Percentiles rank a stretch among this genome's conserved stretches.
Conservation (phyloP, 805 yeast species). For the Clavispora carvajalis region DNA sequence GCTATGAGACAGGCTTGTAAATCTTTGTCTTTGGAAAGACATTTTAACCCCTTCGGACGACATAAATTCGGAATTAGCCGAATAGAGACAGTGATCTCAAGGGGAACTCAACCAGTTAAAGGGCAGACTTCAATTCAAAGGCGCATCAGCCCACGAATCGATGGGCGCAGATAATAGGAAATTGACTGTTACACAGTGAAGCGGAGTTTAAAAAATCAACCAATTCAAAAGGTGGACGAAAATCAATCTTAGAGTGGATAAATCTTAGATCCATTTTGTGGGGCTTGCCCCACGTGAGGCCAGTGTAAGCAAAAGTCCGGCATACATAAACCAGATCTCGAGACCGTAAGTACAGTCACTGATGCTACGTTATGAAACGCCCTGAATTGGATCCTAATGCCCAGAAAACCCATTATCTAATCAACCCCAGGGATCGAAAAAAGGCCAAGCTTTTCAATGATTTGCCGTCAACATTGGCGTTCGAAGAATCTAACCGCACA, state of each 20-base stretch:
- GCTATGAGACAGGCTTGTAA: background rate
- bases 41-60: no score
- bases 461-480: background rate
- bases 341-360: background rate
- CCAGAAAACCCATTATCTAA: slow-evolving; percentile 33
- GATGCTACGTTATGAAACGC: background rate
- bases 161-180: background rate
- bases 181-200: background rate
- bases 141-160: background rate
- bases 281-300: background rate
- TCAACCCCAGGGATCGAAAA: slow-evolving; percentile 11
- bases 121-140: background rate
- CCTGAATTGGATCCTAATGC: slow-evolving; percentile 11
- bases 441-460: background rate
- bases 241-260: background rate
- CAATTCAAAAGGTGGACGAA: background rate
- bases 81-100: background rate
- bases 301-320: background rate
- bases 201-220: background rate
- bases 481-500: slow-evolving; percentile 3
- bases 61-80: no score
- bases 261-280: background rate
- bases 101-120: background rate
- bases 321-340: background rate
- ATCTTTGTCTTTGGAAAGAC: no score